These are phyloP conservation scores for Petunia axillaris DNA, from an alignment of 257 asterid genomes.

Conservation along the genomic window DNA sequence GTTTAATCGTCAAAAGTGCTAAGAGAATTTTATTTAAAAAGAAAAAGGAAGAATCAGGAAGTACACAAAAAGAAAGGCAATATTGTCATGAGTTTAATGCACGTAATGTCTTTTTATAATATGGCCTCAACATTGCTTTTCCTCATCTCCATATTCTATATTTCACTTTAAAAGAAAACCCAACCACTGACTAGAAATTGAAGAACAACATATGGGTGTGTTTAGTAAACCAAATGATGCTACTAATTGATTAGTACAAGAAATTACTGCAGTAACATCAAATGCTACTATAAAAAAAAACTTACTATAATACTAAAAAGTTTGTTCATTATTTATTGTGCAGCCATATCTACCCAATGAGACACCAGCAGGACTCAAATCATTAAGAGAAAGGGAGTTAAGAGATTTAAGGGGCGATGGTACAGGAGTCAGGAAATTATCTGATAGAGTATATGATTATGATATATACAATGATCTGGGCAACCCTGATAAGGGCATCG, in stretches of 20 bases:
- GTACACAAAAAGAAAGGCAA: not conserved
- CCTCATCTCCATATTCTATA: not conserved
- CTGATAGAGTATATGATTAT: conserved; percentile 81
- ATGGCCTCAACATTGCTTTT: not conserved
- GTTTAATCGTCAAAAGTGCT: not conserved
- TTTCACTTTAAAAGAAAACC: not conserved
- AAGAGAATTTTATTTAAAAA: not conserved
- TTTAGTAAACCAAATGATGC: too few species aligned
- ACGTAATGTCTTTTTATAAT: not conserved
- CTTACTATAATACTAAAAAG: not conserved
- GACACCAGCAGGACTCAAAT: conserved; percentile 83
- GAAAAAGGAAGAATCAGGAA: not conserved
- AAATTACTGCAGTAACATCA: too few species aligned
- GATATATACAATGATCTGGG: conserved; percentile 92
- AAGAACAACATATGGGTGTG: too few species aligned
- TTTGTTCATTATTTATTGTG: not conserved
- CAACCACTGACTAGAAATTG: too few species aligned
- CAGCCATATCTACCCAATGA: conserved; percentile 89
- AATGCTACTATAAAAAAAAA: too few species aligned
- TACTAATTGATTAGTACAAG: too few species aligned
- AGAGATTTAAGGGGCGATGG: conserved; percentile 87
- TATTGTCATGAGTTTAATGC: not conserved
- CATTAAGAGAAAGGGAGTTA: conserved; percentile 78
- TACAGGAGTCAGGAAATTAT: conserved; percentile 66
- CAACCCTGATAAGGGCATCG: conserved; percentile 87